phyloP scores from a whole-genome alignment of 2,329 filamentous ascomycete genomes.

The Incumbomyces lentus region DNA sequence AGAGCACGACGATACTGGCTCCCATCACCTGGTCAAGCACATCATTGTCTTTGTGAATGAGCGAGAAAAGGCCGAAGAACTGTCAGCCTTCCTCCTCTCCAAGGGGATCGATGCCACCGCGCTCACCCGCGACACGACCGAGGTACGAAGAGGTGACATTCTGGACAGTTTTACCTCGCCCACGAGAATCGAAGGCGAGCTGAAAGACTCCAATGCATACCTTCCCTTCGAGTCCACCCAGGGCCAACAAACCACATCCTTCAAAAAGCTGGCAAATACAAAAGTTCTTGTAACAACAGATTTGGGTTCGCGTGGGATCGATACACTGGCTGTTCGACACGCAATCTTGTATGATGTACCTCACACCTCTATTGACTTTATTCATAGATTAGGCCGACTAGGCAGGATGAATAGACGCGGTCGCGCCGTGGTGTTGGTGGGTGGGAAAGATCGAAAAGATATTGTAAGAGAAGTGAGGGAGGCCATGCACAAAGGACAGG shows the following conservation, averaged over 20 bases:
- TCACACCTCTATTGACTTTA: slow-evolving; percentile 95
- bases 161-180: slow-evolving; percentile 60
- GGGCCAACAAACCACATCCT: slow-evolving; percentile 22
- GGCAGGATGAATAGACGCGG: slow-evolving; percentile 88
- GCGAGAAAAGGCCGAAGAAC: slow-evolving; percentile 72
- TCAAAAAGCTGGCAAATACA: slow-evolving; percentile 53
- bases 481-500: slow-evolving; percentile 74
- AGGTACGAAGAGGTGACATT: slow-evolving; percentile 66
- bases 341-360: slow-evolving; percentile 97
- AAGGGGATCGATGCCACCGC: slow-evolving; percentile 87
- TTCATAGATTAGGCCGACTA: slow-evolving; percentile 84
- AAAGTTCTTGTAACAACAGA: slow-evolving; percentile 94
- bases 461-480: slow-evolving; percentile 85
- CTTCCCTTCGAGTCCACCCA: slow-evolving; percentile 31
- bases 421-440: slow-evolving; percentile 79
- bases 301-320: slow-evolving; percentile 82
- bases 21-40: slow-evolving; percentile 50
- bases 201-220: slow-evolving; percentile 24
- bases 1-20: slow-evolving; percentile 50
- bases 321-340: slow-evolving; percentile 80
- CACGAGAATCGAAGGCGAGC: slow-evolving; percentile 18
- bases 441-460: slow-evolving; percentile 79
- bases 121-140: slow-evolving; percentile 72
- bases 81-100: slow-evolving; percentile 65
- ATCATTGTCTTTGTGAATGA: slow-evolving; percentile 97